Percentiles rank a stretch among this genome's conserved stretches.
Evolutionary conservation across 176 grass and related monocot genomes (phyloP).

Genomic region (Carex kokanica): DNA sequence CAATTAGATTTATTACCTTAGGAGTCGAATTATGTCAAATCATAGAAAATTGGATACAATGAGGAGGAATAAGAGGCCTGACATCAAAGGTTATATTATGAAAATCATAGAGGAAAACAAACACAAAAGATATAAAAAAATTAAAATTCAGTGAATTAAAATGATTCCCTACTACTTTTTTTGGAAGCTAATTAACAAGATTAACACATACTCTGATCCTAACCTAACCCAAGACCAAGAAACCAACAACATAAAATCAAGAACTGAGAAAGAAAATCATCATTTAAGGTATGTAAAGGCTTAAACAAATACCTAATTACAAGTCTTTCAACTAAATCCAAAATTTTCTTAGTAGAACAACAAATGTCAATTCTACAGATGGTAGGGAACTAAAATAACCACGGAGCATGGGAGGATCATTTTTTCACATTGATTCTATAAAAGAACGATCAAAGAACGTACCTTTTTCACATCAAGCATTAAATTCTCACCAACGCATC

Average conservation of each 20-base stretch:
- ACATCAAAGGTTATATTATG: neutral
- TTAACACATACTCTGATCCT: neutral
- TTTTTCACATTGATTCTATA: constrained; percentile 1
- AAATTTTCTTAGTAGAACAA: neutral
- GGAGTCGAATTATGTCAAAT: neutral
- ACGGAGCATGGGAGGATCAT: neutral
- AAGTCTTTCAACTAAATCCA: neutral
- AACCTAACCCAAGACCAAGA: neutral
- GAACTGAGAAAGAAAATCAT: neutral
- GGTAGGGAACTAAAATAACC: neutral
- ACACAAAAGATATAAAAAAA: neutral
- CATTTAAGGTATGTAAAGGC: neutral
- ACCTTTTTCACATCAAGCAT: constrained; percentile 28
- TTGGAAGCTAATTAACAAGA: neutral
- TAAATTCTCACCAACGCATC: constrained; percentile 31
- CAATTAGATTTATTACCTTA: neutral
- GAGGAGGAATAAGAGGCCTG: neutral
- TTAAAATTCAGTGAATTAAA: neutral
- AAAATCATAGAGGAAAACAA: constrained; percentile 1
- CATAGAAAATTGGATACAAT: neutral
- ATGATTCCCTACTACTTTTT: neutral
- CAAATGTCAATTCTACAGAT: neutral
- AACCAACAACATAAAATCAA: neutral
- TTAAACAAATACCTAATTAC: neutral
- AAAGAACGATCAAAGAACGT: constrained; percentile 19